Conservation (phyloP, 805 yeast species). For the Geotrichum ghanense region DNA sequence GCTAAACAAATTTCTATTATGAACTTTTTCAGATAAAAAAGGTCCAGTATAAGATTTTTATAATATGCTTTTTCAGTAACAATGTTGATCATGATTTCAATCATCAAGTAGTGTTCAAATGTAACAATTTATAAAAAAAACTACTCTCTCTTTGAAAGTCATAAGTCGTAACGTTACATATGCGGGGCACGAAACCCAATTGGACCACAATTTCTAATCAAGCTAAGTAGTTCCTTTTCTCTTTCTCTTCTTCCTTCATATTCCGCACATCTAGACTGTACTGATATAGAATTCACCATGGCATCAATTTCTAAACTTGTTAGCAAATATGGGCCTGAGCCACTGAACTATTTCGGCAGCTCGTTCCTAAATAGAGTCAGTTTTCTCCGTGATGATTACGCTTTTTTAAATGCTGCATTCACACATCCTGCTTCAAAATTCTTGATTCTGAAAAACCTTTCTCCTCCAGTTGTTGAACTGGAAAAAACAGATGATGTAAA, state of each 20-base stretch:
- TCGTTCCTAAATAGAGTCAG: conserved; percentile 53
- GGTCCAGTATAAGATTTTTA: too few relatives aligned
- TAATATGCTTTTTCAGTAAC: too few relatives aligned
- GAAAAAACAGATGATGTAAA: background rate
- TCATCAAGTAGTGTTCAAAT: too few relatives aligned
- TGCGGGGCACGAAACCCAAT: conserved; percentile 1
- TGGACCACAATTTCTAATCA: background rate
- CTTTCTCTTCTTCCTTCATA: background rate
- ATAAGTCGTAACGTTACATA: background rate
- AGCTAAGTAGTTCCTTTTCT: background rate
- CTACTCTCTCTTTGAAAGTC: background rate
- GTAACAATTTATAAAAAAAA: too few relatives aligned
- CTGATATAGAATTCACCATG: conserved; percentile 18
- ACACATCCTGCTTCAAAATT: conserved; percentile 38
- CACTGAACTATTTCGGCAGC: conserved; percentile 32
- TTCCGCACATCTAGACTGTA: conserved; percentile 3
- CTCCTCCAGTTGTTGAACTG: conserved; percentile 15
- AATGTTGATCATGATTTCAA: too few relatives aligned
- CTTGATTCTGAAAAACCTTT: conserved; percentile 28
- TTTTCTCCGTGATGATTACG: conserved; percentile 45
- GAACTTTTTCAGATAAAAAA: too few relatives aligned
- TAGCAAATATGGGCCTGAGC: conserved; percentile 20
- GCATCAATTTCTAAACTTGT: background rate
- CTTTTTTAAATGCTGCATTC: conserved; percentile 37
- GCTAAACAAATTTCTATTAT: too few relatives aligned